A percentile compares a stretch with the other conserved stretches of the same genome.
Evolutionary conservation across 305 asterid genomes (phyloP).

Genomic region (Coffea humblotiana): DNA sequence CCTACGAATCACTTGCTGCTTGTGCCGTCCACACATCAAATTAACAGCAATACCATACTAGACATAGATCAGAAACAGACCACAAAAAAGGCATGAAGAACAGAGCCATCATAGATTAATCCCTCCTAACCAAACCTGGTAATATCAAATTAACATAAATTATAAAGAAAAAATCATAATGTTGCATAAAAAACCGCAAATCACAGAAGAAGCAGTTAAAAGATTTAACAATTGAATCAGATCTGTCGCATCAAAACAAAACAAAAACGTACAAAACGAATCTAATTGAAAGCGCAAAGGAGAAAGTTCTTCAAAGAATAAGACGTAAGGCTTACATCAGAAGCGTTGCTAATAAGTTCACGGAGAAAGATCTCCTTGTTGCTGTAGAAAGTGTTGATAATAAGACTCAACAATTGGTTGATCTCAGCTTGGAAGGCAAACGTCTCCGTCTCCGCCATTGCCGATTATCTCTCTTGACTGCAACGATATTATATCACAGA

Average conservation of each 20-base stretch:
- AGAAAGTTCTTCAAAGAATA: neutral
- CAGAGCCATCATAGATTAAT: neutral
- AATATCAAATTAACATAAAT: neutral
- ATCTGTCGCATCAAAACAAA: neutral
- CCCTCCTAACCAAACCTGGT: neutral
- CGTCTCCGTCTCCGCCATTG: conserved; percentile 69
- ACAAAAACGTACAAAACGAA: neutral
- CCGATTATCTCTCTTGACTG: neutral
- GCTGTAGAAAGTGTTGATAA: conserved; percentile 84
- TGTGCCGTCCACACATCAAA: neutral
- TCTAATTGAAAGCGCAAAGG: neutral
- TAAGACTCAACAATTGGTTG: conserved; percentile 70
- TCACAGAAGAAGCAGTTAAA: neutral
- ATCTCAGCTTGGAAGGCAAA: conserved; percentile 88
- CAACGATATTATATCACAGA: neutral
- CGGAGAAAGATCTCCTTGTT: conserved; percentile 93
- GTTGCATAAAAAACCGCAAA: neutral
- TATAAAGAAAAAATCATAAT: neutral
- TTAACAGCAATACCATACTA: neutral
- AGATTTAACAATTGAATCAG: neutral
- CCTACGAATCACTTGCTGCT: neutral
- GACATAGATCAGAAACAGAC: neutral
- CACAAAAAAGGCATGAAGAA: neutral
- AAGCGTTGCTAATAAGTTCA: conserved; percentile 71
- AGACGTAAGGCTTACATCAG: conserved; percentile 53